These are phyloP conservation scores for Picocystis salinarum DNA, from an alignment of 139 green algal species.

Conservation along the genomic window DNA sequence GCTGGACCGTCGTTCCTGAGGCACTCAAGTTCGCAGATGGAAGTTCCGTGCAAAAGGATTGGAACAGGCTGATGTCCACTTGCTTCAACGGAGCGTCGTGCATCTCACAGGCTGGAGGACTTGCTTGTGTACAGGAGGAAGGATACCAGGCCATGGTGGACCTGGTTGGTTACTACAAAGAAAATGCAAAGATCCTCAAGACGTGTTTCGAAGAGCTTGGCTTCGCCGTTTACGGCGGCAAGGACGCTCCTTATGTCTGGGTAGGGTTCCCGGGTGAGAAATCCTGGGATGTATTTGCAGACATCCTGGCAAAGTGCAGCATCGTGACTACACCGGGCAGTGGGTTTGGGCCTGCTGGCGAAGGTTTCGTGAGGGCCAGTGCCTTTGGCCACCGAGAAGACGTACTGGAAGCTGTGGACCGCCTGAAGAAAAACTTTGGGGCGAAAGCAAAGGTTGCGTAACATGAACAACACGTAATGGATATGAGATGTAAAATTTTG, in stretches of 20 bases:
- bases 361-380: constrained; percentile 87
- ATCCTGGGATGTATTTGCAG: constrained; percentile 87
- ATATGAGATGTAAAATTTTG: too few species aligned
- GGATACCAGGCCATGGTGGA: constrained; percentile 12
- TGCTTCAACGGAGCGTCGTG: constrained; percentile 95
- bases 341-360: constrained; percentile 83
- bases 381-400: constrained; percentile 73
- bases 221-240: constrained; percentile 79
- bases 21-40: constrained; percentile 55
- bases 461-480: too few species aligned
- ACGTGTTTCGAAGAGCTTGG: constrained; percentile 76
- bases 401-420: constrained; percentile 20
- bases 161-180: constrained; percentile 92
- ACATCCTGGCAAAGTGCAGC: constrained; percentile 84
- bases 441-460: too few species aligned
- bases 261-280: constrained; percentile 74
- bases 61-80: constrained; percentile 89
- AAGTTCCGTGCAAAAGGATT: constrained; percentile 59
- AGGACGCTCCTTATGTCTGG: constrained; percentile 95
- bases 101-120: constrained; percentile 76
- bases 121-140: constrained; percentile 57
- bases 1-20: constrained; percentile 94
- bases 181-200: constrained; percentile 84
- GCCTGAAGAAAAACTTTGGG: constrained; percentile 19
- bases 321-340: constrained; percentile 93